Base-by-base conservation (phyloP, 129 eudicot species). In the Ambrosia trifida region DNA sequence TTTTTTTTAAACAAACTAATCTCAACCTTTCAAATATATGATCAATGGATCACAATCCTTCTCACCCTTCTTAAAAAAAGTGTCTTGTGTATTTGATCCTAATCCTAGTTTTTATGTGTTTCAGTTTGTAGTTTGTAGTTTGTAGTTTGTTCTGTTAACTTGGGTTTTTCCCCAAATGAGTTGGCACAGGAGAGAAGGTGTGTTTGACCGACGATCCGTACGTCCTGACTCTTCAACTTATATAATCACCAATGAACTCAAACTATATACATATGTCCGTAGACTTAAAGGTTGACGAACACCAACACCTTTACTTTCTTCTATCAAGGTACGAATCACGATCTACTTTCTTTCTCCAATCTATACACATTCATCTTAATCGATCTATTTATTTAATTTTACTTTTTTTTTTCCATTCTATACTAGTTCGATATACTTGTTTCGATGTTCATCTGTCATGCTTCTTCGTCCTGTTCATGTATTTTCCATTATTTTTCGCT, bases 281-380 rank as follows among this genome's bases (percentile, higher is more conserved):
- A 7, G 65, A 69, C 76, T 69, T 5, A 17, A 67, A 60, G 81
- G 76, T 69, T 77, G 81, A 77, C 76, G 71, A 69, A 51, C 45
- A 46, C 66, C 49, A 57, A 32, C 18, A 45, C 1, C 28, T 24
- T 24, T 24, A 6, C 0, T 35, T 52, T 11, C 47, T 52, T 11
- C 50, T 63, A 59, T 46, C 62, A 4, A 76, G 80, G 80, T 76
- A 67, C 12, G 16, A 32, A 16, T 69, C 36, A 33, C 68, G 73
- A 76, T 57, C 67, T 35, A 3, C 0, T 11, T 44, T 58, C 13
- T 68, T 13, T 38, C n/a, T 18, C 19, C 72, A 70, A 28, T 52
- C 31, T 10, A 30, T 50, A 28, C 9, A 49, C 30, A 31, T 67
- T 18, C 28, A 31, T 17, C 31, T 7, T 7, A 16, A 54, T 66